These are phyloP conservation scores for Tilletia indica DNA, from an alignment of 1,284 basidiomycete species.

Conservation along the genomic window DNA sequence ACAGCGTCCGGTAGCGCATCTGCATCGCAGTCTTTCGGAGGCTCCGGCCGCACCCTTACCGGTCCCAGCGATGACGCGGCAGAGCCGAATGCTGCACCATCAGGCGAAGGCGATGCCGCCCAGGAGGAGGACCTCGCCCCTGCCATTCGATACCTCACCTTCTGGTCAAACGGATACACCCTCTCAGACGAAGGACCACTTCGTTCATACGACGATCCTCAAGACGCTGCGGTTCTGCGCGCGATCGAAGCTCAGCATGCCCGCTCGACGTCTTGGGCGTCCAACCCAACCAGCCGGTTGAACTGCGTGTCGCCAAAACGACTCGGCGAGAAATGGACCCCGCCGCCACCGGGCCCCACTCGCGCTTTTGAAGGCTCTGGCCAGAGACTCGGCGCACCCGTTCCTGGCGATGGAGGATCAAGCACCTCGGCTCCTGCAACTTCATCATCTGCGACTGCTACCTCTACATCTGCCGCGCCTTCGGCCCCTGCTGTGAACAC, in stretches of 20 bases:
- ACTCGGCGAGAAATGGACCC: slow-evolving; percentile 71
- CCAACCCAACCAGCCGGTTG: slow-evolving; percentile 68
- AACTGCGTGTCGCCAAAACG: slow-evolving; percentile 78
- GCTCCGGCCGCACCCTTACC: slow-evolving; percentile 25
- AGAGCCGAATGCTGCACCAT: slow-evolving; percentile 30
- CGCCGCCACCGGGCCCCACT: slow-evolving; percentile 59
- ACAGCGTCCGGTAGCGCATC: background rate
- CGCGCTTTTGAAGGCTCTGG: slow-evolving; percentile 74
- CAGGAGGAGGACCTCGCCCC: slow-evolving; percentile 57
- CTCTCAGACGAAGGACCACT: slow-evolving; percentile 81
- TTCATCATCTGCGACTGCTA: slow-evolving; percentile 36
- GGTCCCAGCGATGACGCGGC: slow-evolving; percentile 26
- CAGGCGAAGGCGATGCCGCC: slow-evolving; percentile 58
- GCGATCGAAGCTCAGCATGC: slow-evolving; percentile 77
- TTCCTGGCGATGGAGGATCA: slow-evolving; percentile 32
- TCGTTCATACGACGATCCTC: slow-evolving; percentile 79
- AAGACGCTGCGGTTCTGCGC: slow-evolving; percentile 69
- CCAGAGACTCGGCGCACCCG: slow-evolving; percentile 69
- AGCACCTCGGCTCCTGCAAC: slow-evolving; percentile 39
- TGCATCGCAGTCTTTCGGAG: slow-evolving; percentile 23
- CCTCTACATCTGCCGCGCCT: background rate
- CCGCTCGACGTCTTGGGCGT: slow-evolving; percentile 59
- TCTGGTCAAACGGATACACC: slow-evolving; percentile 92
- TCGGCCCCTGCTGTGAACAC: background rate
- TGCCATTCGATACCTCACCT: slow-evolving; percentile 75